Evolutionary conservation across 1,284 basidiomycete genomes (phyloP), one percentile per base, ranked within the genome.

Genomic region (Irpex rosettiformis): DNA sequence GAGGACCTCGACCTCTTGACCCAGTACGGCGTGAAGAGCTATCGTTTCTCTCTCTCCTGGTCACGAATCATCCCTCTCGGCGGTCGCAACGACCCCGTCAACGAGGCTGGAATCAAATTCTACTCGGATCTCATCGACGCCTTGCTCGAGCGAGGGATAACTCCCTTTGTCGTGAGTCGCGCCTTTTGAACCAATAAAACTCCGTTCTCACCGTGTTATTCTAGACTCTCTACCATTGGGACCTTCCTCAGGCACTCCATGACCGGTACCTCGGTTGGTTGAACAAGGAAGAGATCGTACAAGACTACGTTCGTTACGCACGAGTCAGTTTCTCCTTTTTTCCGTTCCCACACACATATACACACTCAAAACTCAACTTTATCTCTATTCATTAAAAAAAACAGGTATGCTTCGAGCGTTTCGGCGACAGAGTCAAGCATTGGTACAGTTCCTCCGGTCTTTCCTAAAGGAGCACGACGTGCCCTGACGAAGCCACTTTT

Each of bases 171-270:
- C 33, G 86, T 88, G 66, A 63, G 33, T 37, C 16, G 33, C 16
- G 83, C 77, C 25, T 13, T 48, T 27, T 25, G 27, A 16, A 25
- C 28, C 37, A 25, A 10, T 52, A 25, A 18, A 11, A 52, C 13
- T 3, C 37, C 24, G 16, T 45, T 25, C 60, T 60, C 13, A 60
- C 56, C 56, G 18, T 40, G 10, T 37, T 8, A 37, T 37, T 37
- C 11, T 62, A 88, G 86, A 91, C 88, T 0, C 72, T 91, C 42
- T 89, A 89, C 70, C 88, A 91, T 69, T 91, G 88, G 89, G 89
- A 92, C 66, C 77, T 90, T 4, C 89, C 89, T 4, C 86, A 87
- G 68, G 81, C 72, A 1, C 76, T 91, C 24, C 81, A 89, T 58
- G 82, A 89, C 59, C 79, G 85, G 49, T 91, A 91, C 70, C 83